Percentiles rank a stretch among this genome's conserved stretches.
Evolutionary conservation across 108 stramenopile genomes (phyloP).

Genomic region (Stephanodiscus minutulus): DNA sequence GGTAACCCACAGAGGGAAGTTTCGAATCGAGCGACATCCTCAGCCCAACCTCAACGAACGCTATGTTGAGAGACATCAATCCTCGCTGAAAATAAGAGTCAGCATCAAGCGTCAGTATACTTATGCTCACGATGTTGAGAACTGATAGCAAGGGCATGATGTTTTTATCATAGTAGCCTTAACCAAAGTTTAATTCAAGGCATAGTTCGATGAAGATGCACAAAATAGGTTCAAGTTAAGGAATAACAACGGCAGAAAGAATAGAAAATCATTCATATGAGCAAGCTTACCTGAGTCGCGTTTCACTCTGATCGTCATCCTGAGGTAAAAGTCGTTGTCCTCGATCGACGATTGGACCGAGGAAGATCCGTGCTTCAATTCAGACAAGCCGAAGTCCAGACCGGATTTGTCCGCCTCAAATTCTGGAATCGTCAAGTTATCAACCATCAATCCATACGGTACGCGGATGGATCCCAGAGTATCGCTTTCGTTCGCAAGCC

Average conservation of each 20-base stretch:
- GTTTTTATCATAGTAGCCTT: slow-evolving; percentile 59
- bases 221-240: background rate
- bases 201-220: background rate
- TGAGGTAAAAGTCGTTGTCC: slow-evolving; percentile 40
- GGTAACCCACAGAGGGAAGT: slow-evolving; percentile 57
- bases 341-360: slow-evolving; percentile 1
- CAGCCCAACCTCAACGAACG: slow-evolving; percentile 64
- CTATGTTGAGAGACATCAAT: slow-evolving; percentile 43
- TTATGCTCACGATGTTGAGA: slow-evolving; percentile 55
- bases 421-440: slow-evolving; percentile 55
- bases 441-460: slow-evolving; percentile 57
- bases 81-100: slow-evolving; percentile 47
- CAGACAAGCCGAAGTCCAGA: slow-evolving; percentile 45
- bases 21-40: slow-evolving; percentile 56
- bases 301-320: slow-evolving; percentile 43
- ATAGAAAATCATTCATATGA: background rate
- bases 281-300: slow-evolving; percentile 33
- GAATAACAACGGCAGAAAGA: background rate
- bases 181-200: background rate
- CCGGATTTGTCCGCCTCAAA: slow-evolving; percentile 34
- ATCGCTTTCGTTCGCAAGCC: slow-evolving; percentile 50
- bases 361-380: slow-evolving; percentile 32
- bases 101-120: slow-evolving; percentile 36
- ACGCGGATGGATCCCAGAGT: slow-evolving; percentile 43
- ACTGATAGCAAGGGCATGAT: slow-evolving; percentile 58